Base-by-base conservation (phyloP, 2,329 filamentous ascomycete species). In the Aspergillus novofumigatus region DNA sequence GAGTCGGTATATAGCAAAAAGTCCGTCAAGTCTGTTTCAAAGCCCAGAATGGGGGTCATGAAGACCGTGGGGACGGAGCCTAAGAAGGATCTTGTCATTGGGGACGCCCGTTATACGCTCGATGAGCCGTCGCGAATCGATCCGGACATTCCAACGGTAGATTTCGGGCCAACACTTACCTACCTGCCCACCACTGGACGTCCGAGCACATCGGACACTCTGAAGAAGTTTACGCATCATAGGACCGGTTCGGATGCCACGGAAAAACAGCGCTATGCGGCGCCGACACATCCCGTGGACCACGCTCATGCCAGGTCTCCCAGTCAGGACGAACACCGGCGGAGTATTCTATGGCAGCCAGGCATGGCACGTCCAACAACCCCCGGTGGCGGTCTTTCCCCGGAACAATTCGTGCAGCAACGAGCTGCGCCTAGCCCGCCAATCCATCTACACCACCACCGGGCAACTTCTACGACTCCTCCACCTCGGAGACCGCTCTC, bases 91-190 rank as follows among this genome's bases (percentile, higher is more conserved):
- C 66, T 78, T 59, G 76, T 76, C 50, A 78, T 79, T 54, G 77
- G 79, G 17, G 80, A 81, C 67, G 73, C 73, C 58, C 77, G 69
- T 58, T 80, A 79, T 62, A 65, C 70, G 50, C 65, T 72, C 49
- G 69, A 73, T 45, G 68, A 75, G 41, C 61, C 53, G 9, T 69
- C 20, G 49, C 62, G 23, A 67, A 67, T 69, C 41, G 76, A 77
- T 14, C 79, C 83, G 25, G 81, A 85, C 56, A 86, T 96, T 59
- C 90, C 91, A 1, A 77, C 82, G 4, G 84, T 96, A 60, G 87
- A 97, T 71, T 97, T 97, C 74, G 93, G 93, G 0, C 91, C 88
- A 5, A 96, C 92, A 0, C 77, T 90, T 65, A 87, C 89, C 58
- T 88, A 91, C 56, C 78, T 77, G 59, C 81, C 83, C 28, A 77